These are phyloP conservation scores for Retiboletus flavoniger DNA, from an alignment of 1,284 basidiomycete species.

Conservation along the genomic window DNA sequence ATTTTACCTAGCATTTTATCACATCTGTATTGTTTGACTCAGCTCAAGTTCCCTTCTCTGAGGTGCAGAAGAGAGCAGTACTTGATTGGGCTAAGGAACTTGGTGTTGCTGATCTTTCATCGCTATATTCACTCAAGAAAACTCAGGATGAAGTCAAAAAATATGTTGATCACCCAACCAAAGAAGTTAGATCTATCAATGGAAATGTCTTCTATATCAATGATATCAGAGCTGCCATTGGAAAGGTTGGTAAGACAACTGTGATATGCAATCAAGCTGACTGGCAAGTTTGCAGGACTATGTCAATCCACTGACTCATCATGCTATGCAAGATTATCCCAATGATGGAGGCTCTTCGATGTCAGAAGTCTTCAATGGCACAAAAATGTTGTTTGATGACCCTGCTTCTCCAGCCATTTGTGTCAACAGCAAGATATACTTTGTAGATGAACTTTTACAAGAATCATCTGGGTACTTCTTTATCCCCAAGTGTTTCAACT, in stretches of 20 bases:
- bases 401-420: constrained; percentile 21
- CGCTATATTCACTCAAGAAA: constrained; percentile 16
- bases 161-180: not conserved
- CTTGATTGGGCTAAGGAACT: constrained; percentile 30
- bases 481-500: constrained; percentile 24
- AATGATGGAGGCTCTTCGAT: constrained; percentile 19
- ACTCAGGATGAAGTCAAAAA: not conserved
- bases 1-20: not conserved
- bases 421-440: constrained; percentile 20
- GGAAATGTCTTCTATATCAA: constrained; percentile 34
- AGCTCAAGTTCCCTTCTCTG: not conserved
- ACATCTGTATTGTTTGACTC: not conserved
- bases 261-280: not conserved
- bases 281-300: constrained; percentile 24
- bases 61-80: constrained; percentile 28
- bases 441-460: constrained; percentile 24
- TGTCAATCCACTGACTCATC: constrained; percentile 25
- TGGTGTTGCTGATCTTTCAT: constrained; percentile 25
- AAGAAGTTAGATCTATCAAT: constrained; percentile 1
- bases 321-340: constrained; percentile 28
- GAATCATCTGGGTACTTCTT: constrained; percentile 17
- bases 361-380: constrained; percentile 25
- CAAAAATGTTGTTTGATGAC: constrained; percentile 25
- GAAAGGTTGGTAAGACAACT: not conserved
- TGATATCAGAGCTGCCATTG: constrained; percentile 1